phyloP scores from a whole-genome alignment of 768 basidiomycete genomes.

The Lactifluus rugatus region DNA sequence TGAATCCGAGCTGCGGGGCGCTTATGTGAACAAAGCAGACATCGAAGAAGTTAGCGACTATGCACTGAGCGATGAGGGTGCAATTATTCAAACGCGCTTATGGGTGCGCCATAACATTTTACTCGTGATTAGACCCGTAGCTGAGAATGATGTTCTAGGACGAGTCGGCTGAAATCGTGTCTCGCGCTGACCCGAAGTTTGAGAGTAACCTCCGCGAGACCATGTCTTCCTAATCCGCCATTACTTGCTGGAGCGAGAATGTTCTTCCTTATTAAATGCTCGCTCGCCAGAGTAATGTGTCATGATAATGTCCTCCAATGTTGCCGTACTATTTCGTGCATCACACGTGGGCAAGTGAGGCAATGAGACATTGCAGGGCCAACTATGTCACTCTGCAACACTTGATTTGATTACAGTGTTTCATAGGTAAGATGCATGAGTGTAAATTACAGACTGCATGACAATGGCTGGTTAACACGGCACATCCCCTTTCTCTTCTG shows the following conservation, averaged over 20 bases:
- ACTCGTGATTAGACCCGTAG: not conserved
- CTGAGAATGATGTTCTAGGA: not conserved
- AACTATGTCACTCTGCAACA: too few relatives aligned
- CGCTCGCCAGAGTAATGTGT: too few relatives aligned
- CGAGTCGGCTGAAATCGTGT: conserved; percentile 9
- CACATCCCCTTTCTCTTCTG: too few relatives aligned
- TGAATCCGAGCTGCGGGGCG: conserved; percentile 6
- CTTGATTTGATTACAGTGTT: too few relatives aligned
- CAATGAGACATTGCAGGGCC: too few relatives aligned
- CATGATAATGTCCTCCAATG: too few relatives aligned
- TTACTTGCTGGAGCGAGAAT: not conserved
- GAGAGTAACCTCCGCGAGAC: not conserved
- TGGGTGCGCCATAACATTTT: not conserved
- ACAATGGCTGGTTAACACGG: too few relatives aligned
- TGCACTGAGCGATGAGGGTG: conserved; percentile 12
- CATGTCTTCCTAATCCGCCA: not conserved
- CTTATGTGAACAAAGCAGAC: not conserved
- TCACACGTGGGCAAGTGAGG: too few relatives aligned
- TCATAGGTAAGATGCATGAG: too few relatives aligned
- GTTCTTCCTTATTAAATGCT: too few relatives aligned
- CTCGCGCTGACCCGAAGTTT: conserved; percentile 4
- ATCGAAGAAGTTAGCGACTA: conserved; percentile 13
- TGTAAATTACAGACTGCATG: too few relatives aligned
- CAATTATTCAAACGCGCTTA: not conserved
- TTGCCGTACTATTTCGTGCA: too few relatives aligned